Percentiles rank a stretch among this genome's conserved stretches.
phyloP scores from a whole-genome alignment of 257 asterid genomes.

The Gentiana straminea region DNA sequence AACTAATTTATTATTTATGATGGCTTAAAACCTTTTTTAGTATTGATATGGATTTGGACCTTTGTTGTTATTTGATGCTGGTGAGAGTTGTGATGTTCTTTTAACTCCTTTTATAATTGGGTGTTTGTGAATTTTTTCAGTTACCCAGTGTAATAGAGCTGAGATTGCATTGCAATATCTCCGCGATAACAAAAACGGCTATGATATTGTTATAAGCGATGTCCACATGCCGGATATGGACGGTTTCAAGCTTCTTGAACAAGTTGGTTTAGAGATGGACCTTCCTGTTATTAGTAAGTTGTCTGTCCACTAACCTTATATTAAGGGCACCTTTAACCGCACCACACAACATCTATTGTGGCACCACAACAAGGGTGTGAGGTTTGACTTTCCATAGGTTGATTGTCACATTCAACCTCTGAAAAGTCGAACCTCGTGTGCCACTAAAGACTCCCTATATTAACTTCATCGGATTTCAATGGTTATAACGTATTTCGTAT shows the following conservation, averaged over 20 bases:
- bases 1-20: too few relatives aligned
- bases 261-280: slow-evolving; percentile 87
- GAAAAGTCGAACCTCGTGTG: neutral
- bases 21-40: too few relatives aligned
- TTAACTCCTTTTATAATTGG: neutral
- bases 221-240: slow-evolving; percentile 99
- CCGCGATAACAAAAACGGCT: slow-evolving; percentile 62
- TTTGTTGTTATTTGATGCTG: too few relatives aligned
- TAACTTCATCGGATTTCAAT: neutral
- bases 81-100: too few relatives aligned
- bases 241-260: slow-evolving; percentile 89
- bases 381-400: neutral
- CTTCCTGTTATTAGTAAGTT: slow-evolving; percentile 95
- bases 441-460: neutral
- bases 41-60: too few relatives aligned
- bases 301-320: neutral
- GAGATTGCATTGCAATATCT: slow-evolving; percentile 59
- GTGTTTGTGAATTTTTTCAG: slow-evolving; percentile 24
- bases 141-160: slow-evolving; percentile 69
- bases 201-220: slow-evolving; percentile 79
- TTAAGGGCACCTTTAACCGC: neutral
- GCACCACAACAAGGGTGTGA: neutral
- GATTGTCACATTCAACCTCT: neutral
- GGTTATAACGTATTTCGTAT: slow-evolving; percentile 1
- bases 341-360: too few relatives aligned